A percentile compares a stretch with the other conserved stretches of the same genome.
These are phyloP conservation scores for Colletotrichum agaves DNA, from an alignment of 2,329 filamentous ascomycete genomes.

Conservation along the genomic window DNA sequence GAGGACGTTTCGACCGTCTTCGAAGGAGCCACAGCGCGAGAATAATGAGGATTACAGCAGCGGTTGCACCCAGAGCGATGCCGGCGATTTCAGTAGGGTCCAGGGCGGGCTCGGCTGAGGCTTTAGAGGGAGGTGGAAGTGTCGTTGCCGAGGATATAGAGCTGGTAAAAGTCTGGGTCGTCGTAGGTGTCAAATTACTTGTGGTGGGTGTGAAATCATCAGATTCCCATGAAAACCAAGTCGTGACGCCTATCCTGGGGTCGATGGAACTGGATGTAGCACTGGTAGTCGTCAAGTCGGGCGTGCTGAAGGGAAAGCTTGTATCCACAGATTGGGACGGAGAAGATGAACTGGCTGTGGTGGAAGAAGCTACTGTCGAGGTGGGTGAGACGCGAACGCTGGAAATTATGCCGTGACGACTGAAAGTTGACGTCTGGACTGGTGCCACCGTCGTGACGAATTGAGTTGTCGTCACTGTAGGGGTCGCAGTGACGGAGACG, in stretches of 20 bases:
- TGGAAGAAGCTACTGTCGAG: not conserved
- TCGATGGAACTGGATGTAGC: not conserved
- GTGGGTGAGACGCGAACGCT: not conserved
- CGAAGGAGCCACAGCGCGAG: slow-evolving; percentile 40
- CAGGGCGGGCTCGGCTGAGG: slow-evolving; percentile 31
- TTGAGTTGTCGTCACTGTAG: slow-evolving; percentile 32
- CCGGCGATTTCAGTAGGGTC: slow-evolving; percentile 44
- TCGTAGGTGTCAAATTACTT: not conserved
- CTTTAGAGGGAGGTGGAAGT: not conserved
- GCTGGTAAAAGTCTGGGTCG: slow-evolving; percentile 8
- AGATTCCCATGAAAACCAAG: not conserved
- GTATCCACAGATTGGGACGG: not conserved
- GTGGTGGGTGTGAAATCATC: not conserved
- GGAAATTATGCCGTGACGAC: not conserved
- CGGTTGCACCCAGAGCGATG: slow-evolving; percentile 42
- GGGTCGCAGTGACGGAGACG: slow-evolving; percentile 33
- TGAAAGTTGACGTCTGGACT: not conserved
- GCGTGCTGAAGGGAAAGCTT: not conserved
- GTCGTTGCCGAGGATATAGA: slow-evolving; percentile 16
- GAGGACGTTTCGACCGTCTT: slow-evolving; percentile 31
- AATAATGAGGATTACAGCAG: slow-evolving; percentile 41
- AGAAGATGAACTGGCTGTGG: not conserved
- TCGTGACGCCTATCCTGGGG: not conserved
- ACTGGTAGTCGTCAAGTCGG: not conserved
- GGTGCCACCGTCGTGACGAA: slow-evolving; percentile 22